Evolutionary conservation across 2,329 filamentous ascomycete species (phyloP).

Genomic region (Microcera coccophila): DNA sequence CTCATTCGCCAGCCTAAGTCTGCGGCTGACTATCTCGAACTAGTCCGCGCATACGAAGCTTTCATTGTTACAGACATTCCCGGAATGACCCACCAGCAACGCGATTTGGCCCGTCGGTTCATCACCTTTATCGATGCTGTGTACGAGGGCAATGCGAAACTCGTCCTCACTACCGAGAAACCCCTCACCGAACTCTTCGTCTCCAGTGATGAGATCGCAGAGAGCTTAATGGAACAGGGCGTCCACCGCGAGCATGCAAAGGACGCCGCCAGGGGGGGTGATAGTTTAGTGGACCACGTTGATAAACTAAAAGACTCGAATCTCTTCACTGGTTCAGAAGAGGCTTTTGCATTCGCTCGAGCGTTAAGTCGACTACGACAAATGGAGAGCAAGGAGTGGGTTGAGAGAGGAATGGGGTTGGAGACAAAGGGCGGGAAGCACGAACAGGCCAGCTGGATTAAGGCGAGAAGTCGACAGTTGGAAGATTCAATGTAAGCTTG

Average conservation of each 20-base stretch:
- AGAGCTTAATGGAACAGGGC: conserved; percentile 50
- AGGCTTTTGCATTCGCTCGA: conserved; percentile 91
- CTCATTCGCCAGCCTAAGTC: conserved; percentile 84
- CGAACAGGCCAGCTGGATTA: conserved; percentile 63
- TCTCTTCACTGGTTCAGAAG: conserved; percentile 91
- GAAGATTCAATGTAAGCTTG: conserved; percentile 62
- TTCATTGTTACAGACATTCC: conserved; percentile 91
- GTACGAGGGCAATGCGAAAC: conserved; percentile 88
- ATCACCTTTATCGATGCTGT: conserved; percentile 98
- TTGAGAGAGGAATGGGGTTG: conserved; percentile 72
- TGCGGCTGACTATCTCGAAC: conserved; percentile 91
- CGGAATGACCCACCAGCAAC: conserved; percentile 80
- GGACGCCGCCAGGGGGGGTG: conserved; percentile 67
- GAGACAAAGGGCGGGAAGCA: conserved; percentile 61
- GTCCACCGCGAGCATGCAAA: conserved; percentile 47
- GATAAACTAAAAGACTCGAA: conserved; percentile 77
- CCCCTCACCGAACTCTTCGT: conserved; percentile 84
- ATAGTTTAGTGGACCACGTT: conserved; percentile 83
- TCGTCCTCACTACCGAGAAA: conserved; percentile 86
- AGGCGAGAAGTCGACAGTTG: conserved; percentile 63
- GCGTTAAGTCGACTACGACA: conserved; percentile 80
- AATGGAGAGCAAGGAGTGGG: conserved; percentile 95
- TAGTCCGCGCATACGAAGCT: conserved; percentile 83
- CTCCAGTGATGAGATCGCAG: conserved; percentile 64
- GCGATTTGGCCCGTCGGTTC: conserved; percentile 86